A percentile compares a stretch with the other conserved stretches of the same genome.
phyloP scores from a whole-genome alignment of 345 rosid species.

The Rhodamnia rubescens region DNA sequence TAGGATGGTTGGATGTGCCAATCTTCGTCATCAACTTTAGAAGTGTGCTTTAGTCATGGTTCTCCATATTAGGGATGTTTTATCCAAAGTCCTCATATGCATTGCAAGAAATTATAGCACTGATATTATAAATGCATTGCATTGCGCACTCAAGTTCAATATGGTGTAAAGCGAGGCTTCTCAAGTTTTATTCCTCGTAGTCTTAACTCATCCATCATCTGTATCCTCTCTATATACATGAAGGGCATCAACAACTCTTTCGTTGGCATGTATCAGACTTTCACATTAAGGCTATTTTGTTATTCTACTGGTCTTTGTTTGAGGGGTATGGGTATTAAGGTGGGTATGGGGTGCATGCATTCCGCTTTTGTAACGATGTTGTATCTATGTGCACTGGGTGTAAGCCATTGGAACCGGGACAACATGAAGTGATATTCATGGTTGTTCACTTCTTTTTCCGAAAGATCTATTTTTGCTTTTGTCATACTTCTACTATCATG shows the following conservation, averaged over 20 bases:
- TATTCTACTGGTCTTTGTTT: background rate
- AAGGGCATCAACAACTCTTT: background rate
- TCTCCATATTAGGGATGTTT: background rate
- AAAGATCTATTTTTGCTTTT: background rate
- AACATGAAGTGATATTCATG: background rate
- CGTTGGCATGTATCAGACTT: background rate
- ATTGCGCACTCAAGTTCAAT: background rate
- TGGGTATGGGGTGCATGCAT: background rate
- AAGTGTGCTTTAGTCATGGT: background rate
- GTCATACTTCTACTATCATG: background rate
- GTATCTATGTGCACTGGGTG: background rate
- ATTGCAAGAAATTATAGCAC: background rate
- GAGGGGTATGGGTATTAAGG: background rate
- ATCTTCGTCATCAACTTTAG: background rate
- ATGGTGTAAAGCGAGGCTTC: background rate
- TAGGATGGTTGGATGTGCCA: background rate
- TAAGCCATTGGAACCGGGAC: background rate
- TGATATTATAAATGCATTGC: background rate
- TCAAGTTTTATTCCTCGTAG: background rate
- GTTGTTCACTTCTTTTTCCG: background rate
- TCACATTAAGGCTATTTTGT: background rate
- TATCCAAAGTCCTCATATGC: background rate
- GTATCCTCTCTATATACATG: background rate
- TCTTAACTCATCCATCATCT: background rate
- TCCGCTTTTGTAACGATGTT: background rate